phyloP scores from a whole-genome alignment of 176 grass and related monocot genomes.

The Musa troglodytarum region DNA sequence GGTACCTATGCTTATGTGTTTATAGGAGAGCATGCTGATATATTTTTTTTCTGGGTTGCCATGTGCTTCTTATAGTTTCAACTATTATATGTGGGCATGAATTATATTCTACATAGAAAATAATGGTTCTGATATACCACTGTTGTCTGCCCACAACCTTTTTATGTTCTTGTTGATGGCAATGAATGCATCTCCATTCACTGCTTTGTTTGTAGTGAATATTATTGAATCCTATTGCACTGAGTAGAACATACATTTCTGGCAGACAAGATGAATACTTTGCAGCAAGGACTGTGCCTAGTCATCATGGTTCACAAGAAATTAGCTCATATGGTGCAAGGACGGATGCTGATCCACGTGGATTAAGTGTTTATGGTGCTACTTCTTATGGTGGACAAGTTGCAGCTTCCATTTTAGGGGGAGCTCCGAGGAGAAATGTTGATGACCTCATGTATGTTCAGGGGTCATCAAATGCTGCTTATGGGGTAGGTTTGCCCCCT shows the following conservation, averaged over 20 bases:
- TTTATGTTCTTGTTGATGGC: background rate
- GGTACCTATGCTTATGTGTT: constrained; percentile 36
- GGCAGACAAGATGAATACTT: constrained; percentile 99
- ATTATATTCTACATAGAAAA: background rate
- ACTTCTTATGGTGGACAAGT: constrained; percentile 71
- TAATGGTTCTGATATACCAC: background rate
- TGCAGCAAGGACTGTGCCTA: constrained; percentile 59
- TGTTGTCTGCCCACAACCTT: background rate
- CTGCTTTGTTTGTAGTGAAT: constrained; percentile 3
- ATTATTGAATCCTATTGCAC: constrained; percentile 36
- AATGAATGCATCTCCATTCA: background rate
- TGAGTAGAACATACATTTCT: constrained; percentile 92
- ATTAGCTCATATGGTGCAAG: constrained; percentile 55
- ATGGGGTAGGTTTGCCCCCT: constrained; percentile 55
- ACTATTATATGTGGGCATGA: constrained; percentile 8
- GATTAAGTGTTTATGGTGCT: constrained; percentile 57
- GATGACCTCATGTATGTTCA: constrained; percentile 58
- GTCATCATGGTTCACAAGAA: constrained; percentile 62
- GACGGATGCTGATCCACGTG: constrained; percentile 58
- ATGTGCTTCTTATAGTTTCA: background rate
- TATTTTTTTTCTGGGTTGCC: constrained; percentile 6
- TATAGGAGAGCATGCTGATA: constrained; percentile 15
- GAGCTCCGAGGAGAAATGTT: constrained; percentile 67
- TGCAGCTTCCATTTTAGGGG: constrained; percentile 61
- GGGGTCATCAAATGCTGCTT: constrained; percentile 46